A percentile compares a stretch with the other conserved stretches of the same genome.
Evolutionary conservation across 140 eudicot species (phyloP).

Genomic region (Ambrosia hybrid): DNA sequence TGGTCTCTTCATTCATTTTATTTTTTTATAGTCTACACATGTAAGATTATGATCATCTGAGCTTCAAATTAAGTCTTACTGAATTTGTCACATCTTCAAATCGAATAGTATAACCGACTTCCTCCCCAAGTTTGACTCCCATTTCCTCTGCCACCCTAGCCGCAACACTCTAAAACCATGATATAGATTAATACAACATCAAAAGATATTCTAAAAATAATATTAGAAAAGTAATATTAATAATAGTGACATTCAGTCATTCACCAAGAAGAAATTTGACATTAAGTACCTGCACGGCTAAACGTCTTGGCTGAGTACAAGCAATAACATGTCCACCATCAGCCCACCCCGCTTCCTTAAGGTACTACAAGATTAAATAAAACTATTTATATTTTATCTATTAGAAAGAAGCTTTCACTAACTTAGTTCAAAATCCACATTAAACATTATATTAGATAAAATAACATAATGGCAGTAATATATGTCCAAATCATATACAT

Average conservation of each 20-base stretch:
- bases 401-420: background rate
- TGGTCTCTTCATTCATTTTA: background rate
- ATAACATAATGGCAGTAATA: background rate
- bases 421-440: background rate
- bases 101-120: constrained; percentile 93
- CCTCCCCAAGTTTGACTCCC: constrained; percentile 95
- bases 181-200: background rate
- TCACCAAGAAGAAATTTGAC: constrained; percentile 7
- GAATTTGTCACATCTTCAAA: constrained; percentile 79
- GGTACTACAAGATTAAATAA: constrained; percentile 49
- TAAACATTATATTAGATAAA: background rate
- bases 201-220: background rate
- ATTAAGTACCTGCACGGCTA: constrained; percentile 84
- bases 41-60: background rate
- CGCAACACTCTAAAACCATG: constrained; percentile 65
- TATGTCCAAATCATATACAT: background rate
- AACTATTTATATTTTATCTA: background rate
- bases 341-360: constrained; percentile 99
- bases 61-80: constrained; percentile 47
- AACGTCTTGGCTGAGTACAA: constrained; percentile 92
- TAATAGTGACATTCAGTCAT: background rate
- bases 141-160: constrained; percentile 93
- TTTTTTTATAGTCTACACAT: background rate
- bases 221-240: background rate
- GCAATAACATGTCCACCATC: constrained; percentile 83